These are phyloP conservation scores for Lobosporangium transversale DNA, from an alignment of 192 early-diverging fungal species.

Conservation along the genomic window DNA sequence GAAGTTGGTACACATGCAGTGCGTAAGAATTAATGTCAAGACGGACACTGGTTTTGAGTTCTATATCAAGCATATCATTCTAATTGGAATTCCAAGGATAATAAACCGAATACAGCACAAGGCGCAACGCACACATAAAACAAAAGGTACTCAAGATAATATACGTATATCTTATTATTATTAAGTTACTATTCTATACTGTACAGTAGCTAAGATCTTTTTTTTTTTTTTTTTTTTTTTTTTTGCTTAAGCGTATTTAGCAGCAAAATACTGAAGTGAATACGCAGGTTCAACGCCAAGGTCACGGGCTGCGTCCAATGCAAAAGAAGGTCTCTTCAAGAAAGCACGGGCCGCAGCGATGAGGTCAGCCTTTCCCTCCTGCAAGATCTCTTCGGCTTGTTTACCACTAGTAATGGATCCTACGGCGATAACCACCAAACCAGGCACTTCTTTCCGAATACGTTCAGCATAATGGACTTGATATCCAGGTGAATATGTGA, in stretches of 20 bases:
- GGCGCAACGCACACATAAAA: not conserved
- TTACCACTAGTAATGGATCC: conserved; percentile 75
- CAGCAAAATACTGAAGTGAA: conserved; percentile 67
- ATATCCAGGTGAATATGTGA: conserved; percentile 61
- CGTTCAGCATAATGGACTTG: conserved; percentile 80
- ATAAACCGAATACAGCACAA: no score
- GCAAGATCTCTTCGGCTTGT: conserved; percentile 78
- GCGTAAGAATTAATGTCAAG: conserved; percentile 97
- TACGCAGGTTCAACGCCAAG: conserved; percentile 70
- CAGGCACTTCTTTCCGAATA: conserved; percentile 66
- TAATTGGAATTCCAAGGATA: no score
- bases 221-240: not conserved
- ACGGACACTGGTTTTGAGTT: conserved; percentile 95
- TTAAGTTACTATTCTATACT: not conserved
- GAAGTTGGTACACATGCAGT: conserved; percentile 99
- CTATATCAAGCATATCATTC: conserved; percentile 61
- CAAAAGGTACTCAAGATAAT: not conserved
- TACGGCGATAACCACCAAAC: conserved; percentile 73
- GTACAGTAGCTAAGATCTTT: no score
- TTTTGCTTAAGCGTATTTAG: conserved; percentile 5
- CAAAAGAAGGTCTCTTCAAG: conserved; percentile 76
- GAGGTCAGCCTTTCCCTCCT: conserved; percentile 73
- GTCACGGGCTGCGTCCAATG: conserved; percentile 69
- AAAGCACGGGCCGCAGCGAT: conserved; percentile 78
- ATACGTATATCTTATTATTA: not conserved